Evolutionary conservation across 1,284 basidiomycete species (phyloP).

Genomic region (Neolentinus lepideus): DNA sequence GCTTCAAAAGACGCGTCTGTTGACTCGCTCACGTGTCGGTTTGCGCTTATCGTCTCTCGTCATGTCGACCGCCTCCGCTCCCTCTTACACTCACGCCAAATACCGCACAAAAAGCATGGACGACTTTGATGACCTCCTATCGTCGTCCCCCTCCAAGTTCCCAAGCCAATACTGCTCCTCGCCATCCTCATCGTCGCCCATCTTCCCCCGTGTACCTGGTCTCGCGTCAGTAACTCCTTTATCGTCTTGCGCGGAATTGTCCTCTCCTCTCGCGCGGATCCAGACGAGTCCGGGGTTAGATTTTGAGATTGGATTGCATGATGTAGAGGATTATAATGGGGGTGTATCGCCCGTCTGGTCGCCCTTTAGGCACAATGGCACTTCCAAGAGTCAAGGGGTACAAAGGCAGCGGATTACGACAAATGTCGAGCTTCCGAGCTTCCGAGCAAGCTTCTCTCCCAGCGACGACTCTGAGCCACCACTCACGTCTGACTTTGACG

Average conservation of each 20-base stretch:
- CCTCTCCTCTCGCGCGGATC: conserved; percentile 22
- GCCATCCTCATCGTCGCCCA: conserved; percentile 30
- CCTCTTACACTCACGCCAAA: conserved; percentile 6
- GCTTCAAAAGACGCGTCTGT: not conserved
- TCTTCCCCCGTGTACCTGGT: not conserved
- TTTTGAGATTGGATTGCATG: not conserved
- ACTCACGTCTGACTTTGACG: conserved; percentile 5
- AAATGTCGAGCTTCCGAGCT: not conserved
- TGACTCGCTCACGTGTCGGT: not conserved
- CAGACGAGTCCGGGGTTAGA: conserved; percentile 26
- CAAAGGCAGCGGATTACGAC: not conserved
- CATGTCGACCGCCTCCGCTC: not conserved
- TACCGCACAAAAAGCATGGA: conserved; percentile 9
- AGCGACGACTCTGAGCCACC: conserved; percentile 13
- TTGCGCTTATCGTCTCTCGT: conserved; percentile 2
- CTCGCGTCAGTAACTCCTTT: not conserved
- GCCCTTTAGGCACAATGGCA: not conserved
- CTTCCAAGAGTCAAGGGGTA: not conserved
- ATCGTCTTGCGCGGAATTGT: conserved; percentile 24
- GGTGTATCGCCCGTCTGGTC: not conserved
- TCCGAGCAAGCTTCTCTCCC: conserved; percentile 4
- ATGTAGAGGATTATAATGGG: not conserved
- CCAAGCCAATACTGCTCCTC: conserved; percentile 15
- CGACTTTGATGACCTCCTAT: conserved; percentile 1
- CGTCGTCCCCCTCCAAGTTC: conserved; percentile 8